Evolutionary conservation across 2,329 filamentous ascomycete genomes (phyloP).

Genomic region (Ceratocystis lukuohia): DNA sequence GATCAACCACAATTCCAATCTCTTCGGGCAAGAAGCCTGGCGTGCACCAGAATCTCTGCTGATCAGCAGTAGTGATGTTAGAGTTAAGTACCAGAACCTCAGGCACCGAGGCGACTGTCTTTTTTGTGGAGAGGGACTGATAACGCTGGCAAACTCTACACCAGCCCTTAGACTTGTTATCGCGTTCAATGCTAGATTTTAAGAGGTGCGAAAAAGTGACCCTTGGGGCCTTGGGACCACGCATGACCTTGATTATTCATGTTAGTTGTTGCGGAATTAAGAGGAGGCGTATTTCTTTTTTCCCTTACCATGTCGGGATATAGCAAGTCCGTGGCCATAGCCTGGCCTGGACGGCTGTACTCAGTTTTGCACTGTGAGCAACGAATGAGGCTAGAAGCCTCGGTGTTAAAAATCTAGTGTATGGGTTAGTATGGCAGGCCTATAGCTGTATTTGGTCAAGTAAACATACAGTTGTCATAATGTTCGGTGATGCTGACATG

Average conservation of each 20-base stretch:
- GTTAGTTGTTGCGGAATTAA: background rate
- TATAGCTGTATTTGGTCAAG: background rate
- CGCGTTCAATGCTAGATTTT: constrained; percentile 83
- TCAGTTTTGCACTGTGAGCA: constrained; percentile 84
- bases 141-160: constrained; percentile 84
- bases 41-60: constrained; percentile 72
- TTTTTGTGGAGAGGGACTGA: constrained; percentile 72
- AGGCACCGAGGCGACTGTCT: constrained; percentile 70
- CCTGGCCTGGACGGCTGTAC: constrained; percentile 63
- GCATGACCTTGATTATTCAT: constrained; percentile 19
- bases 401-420: constrained; percentile 47
- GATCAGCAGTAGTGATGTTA: constrained; percentile 55
- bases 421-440: background rate
- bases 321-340: constrained; percentile 71
- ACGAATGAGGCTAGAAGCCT: constrained; percentile 58
- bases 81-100: constrained; percentile 83
- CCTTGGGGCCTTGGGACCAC: constrained; percentile 39
- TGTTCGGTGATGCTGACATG: constrained; percentile 45
- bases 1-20: constrained; percentile 80
- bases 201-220: constrained; percentile 76
- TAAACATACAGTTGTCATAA: constrained; percentile 52
- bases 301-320: constrained; percentile 43
- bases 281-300: background rate
- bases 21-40: constrained; percentile 88
- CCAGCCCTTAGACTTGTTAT: constrained; percentile 83